Evolutionary conservation across 1,284 basidiomycete genomes (phyloP), one percentile per base, ranked within the genome.

Genomic region (Thelephora terrestris): DNA sequence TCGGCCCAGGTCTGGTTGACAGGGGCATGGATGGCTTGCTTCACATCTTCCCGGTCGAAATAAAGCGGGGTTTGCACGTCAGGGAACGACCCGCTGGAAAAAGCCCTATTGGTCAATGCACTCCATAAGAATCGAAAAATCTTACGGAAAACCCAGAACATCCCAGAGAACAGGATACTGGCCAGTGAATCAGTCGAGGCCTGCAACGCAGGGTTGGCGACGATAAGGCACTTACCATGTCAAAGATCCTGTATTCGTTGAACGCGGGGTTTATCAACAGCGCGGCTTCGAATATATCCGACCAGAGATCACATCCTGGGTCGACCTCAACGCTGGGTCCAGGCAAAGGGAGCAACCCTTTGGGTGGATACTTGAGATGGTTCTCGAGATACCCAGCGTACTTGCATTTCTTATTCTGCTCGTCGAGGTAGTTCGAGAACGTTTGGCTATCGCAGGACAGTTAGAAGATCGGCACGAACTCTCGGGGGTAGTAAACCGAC

Each of bases 241-340:
- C 81, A 61, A 85, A 84, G 47, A 87, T 80, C 29, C 80, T 72
- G 59, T 88, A 88, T 6, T 85, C 71, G 58, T 90, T 73, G 65
- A 88, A 89, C 2, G 81, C 85, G 0, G 84, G 85, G 59, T 89
- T 86, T 52, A 82, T 64, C 2, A 62, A 51, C 20, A 85, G 53
- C 0, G 82, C 78, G 0, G 73, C 78, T 16, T 76, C 60, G 57
- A 81, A 78, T 43, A 85, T 80, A 36, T 68, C 63, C 38, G 75
- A 70, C 80, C 81, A 85, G 2, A 86, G 57, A 57, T 85, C 79
- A 55, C 86, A 89, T 4, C 72, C 76, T 32, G 55, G 60, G 43
- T 72, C 69, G 1, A 56, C 61, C 16, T 67, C 61, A 0, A 64
- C 66, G 1, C 73, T 73, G 23, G 62, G 69, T 3, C 78, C 76